Conservation (phyloP, 257 asterid genomes). For the Nicotiana benthamiana region DNA sequence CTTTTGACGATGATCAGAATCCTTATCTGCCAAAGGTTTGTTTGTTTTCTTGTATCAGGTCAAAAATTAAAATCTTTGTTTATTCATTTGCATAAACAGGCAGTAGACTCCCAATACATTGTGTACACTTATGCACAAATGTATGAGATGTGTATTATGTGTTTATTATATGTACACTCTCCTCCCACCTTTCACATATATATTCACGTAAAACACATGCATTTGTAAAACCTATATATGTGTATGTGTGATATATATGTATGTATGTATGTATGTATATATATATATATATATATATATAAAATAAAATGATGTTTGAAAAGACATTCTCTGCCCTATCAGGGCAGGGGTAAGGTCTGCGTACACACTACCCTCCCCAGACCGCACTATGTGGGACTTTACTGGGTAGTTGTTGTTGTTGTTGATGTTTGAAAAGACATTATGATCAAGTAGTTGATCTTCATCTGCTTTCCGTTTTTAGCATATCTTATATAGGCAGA, state of each 20-base stretch:
- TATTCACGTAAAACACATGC: neutral
- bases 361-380: too few relatives aligned
- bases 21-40: slow-evolving; percentile 95
- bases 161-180: neutral
- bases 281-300: neutral
- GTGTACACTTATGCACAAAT: neutral
- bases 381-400: too few relatives aligned
- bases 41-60: slow-evolving; percentile 8
- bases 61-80: neutral
- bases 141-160: neutral
- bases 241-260: neutral
- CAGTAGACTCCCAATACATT: neutral
- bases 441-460: neutral
- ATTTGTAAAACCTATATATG: neutral
- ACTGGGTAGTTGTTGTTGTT: too few relatives aligned
- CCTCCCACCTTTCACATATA: neutral
- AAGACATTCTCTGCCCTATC: too few relatives aligned
- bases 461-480: slow-evolving; percentile 23
- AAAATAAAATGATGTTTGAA: neutral
- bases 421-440: neutral
- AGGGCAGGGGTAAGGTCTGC: too few relatives aligned
- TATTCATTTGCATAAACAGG: neutral
- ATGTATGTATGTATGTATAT: neutral
- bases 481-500: slow-evolving; percentile 94
- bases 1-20: slow-evolving; percentile 72